These are phyloP conservation scores for Curvularia lunata DNA, from an alignment of 2,329 filamentous ascomycete genomes.

Conservation along the genomic window DNA sequence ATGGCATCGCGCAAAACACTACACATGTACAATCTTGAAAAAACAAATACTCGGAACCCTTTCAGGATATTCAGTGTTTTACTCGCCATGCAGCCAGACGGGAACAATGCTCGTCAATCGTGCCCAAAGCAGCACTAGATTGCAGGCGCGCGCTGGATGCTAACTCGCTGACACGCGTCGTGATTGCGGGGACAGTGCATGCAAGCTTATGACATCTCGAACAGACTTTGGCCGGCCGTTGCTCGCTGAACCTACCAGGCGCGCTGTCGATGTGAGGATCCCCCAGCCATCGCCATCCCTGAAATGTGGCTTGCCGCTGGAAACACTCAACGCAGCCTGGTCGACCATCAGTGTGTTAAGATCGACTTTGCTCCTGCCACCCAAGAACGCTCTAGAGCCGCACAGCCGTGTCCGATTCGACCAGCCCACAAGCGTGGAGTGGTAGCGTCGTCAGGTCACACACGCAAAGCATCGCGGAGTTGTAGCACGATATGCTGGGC, in stretches of 20 bases:
- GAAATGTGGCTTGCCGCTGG: slow-evolving; percentile 41
- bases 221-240: slow-evolving; percentile 43
- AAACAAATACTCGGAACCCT: not conserved
- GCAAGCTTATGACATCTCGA: slow-evolving; percentile 29
- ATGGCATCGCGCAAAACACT: slow-evolving; percentile 2
- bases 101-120: slow-evolving; percentile 9
- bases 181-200: slow-evolving; percentile 37
- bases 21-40: not conserved
- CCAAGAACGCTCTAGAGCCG: slow-evolving; percentile 15
- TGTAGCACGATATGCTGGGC: slow-evolving; percentile 30
- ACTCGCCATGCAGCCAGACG: slow-evolving; percentile 1
- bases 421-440: slow-evolving; percentile 9
- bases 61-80: not conserved
- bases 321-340: slow-evolving; percentile 35
- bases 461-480: slow-evolving; percentile 26
- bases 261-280: slow-evolving; percentile 38
- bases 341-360: slow-evolving; percentile 20
- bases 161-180: slow-evolving; percentile 40
- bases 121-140: slow-evolving; percentile 12
- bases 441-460: slow-evolving; percentile 24
- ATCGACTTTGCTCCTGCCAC: slow-evolving; percentile 8
- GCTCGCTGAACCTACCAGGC: slow-evolving; percentile 28
- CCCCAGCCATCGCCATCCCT: slow-evolving; percentile 34
- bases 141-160: slow-evolving; percentile 16
- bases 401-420: slow-evolving; percentile 8